Conservation (phyloP, 208 protist genomes). For the Angomonas deanei region DNA sequence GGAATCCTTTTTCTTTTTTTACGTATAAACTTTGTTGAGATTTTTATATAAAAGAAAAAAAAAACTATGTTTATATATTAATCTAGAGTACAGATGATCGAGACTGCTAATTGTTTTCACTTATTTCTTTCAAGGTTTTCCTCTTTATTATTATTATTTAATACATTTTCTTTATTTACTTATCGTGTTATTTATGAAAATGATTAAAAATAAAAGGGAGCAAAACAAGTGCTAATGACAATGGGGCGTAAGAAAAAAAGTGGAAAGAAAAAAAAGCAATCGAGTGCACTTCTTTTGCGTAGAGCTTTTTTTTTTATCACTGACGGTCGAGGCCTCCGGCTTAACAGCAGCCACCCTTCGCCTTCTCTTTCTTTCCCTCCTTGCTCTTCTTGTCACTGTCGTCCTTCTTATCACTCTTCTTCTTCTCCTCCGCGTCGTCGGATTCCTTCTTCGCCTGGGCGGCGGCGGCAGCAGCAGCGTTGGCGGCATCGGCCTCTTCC, state of each 20-base stretch:
- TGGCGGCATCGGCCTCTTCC: conserved; percentile 12
- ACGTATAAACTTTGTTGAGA: no score
- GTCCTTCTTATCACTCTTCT: conserved; percentile 56
- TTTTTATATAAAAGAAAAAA: conserved; percentile 1
- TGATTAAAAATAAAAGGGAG: conserved; percentile 3
- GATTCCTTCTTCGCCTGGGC: conserved; percentile 9
- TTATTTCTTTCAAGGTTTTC: neutral
- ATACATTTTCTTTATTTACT: no score
- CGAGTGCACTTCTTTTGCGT: no score
- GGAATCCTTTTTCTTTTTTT: no score
- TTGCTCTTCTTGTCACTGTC: no score
- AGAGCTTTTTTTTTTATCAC: conserved; percentile 1
- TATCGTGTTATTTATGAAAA: neutral
- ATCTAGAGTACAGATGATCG: neutral
- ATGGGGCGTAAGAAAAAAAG: conserved; percentile 11
- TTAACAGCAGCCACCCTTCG: conserved; percentile 12
- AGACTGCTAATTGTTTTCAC: neutral
- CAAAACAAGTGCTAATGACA: neutral
- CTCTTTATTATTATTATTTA: neutral
- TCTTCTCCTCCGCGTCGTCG: conserved; percentile 15
- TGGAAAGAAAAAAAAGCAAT: conserved; percentile 10
- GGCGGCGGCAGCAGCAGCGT: conserved; percentile 11
- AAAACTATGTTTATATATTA: neutral
- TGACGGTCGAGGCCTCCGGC: neutral
- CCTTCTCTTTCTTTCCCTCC: conserved; percentile 15